Conservation (phyloP, 2,329 filamentous ascomycete species). For the Coniochaeta ligniaria region DNA sequence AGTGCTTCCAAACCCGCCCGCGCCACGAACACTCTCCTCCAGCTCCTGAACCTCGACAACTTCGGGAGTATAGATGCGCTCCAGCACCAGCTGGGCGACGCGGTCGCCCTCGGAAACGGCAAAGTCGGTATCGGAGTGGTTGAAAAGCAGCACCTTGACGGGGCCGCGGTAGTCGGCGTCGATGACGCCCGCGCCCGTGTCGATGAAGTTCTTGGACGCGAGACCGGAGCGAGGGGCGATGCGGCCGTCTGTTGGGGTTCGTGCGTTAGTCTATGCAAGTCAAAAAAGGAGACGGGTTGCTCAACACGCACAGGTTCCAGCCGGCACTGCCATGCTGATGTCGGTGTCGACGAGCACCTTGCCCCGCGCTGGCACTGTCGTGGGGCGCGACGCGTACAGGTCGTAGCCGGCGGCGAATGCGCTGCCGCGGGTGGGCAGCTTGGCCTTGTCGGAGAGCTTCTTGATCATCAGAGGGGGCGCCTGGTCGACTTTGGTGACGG, state of each 20-base stretch:
- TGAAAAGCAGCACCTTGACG: constrained; percentile 92
- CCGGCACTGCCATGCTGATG: constrained; percentile 83
- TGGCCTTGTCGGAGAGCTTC: constrained; percentile 75
- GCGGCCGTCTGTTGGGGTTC: constrained; percentile 61
- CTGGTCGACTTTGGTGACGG: constrained; percentile 26
- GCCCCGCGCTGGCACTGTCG: constrained; percentile 71
- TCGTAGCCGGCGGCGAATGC: constrained; percentile 92
- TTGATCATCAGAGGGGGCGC: constrained; percentile 72
- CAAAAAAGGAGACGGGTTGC: background rate
- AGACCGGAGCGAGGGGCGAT: constrained; percentile 88
- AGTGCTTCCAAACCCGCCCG: constrained; percentile 87
- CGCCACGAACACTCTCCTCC: constrained; percentile 83
- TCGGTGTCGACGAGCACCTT: constrained; percentile 87
- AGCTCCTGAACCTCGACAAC: constrained; percentile 84
- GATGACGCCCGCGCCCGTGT: constrained; percentile 92
- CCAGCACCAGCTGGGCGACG: constrained; percentile 86
- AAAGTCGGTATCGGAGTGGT: constrained; percentile 79
- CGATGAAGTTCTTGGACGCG: constrained; percentile 90
- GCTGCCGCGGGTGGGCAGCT: constrained; percentile 79
- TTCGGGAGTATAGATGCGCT: constrained; percentile 90
- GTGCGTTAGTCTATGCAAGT: background rate
- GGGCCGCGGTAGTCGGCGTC: constrained; percentile 95
- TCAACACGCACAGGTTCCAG: constrained; percentile 67
- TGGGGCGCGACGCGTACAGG: constrained; percentile 71
- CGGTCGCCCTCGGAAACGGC: constrained; percentile 78